These are phyloP conservation scores for Skeletonema menzelii DNA, from an alignment of 108 stramenopile species.

Conservation along the genomic window DNA sequence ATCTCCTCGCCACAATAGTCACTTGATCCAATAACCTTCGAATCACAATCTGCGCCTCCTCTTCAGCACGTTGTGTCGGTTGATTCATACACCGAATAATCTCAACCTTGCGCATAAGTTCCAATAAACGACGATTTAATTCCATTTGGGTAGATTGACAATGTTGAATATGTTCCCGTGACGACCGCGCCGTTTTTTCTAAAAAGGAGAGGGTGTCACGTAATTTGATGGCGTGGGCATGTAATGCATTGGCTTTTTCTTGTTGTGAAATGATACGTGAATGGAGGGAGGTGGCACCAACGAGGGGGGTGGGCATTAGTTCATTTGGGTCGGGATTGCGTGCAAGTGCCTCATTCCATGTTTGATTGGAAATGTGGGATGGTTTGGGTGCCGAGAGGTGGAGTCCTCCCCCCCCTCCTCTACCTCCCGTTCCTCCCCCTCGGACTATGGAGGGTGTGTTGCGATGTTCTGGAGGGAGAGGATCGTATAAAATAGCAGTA, in stretches of 20 bases:
- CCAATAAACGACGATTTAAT: constrained; percentile 55
- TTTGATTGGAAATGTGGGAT: constrained; percentile 55
- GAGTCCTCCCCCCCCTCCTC: constrained; percentile 33
- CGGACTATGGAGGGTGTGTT: neutral
- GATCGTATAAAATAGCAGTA: constrained; percentile 75
- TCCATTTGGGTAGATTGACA: constrained; percentile 32
- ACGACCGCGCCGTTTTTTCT: constrained; percentile 1
- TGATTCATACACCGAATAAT: constrained; percentile 71
- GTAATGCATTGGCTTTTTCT: constrained; percentile 48
- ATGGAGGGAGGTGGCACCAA: constrained; percentile 68
- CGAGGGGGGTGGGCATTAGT: constrained; percentile 62
- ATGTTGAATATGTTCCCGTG: constrained; percentile 19
- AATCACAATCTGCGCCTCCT: constrained; percentile 47
- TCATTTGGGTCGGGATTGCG: constrained; percentile 76
- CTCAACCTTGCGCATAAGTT: constrained; percentile 76
- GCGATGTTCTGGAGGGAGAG: constrained; percentile 61
- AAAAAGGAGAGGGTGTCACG: constrained; percentile 22
- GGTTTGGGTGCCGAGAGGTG: constrained; percentile 55
- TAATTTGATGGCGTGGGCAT: constrained; percentile 34
- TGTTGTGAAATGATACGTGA: constrained; percentile 65
- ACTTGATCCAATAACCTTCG: constrained; percentile 14
- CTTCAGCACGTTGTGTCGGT: constrained; percentile 67
- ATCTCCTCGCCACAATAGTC: neutral
- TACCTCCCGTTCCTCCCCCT: neutral
- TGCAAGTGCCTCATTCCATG: constrained; percentile 81